Conservation (phyloP, 1,284 basidiomycete species). For the Golubevia pallescens region DNA sequence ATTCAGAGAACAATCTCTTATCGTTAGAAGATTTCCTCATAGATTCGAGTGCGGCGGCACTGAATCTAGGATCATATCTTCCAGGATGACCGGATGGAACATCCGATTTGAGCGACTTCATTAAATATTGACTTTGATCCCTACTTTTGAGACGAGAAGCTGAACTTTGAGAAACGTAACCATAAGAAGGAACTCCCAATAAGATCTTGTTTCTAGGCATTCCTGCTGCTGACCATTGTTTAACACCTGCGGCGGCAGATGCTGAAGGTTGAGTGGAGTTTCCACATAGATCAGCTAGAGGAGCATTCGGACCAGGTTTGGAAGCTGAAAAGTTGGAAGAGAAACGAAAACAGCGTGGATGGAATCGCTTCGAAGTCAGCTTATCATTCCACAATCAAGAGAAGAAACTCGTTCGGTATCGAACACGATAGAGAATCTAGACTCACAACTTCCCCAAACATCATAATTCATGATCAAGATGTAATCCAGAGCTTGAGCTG, state of each 20-base stretch:
- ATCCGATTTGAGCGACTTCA: background rate
- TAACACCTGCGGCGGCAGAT: conserved; percentile 39
- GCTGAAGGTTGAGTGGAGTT: conserved; percentile 43
- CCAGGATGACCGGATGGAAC: background rate
- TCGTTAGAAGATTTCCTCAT: background rate
- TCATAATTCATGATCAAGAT: conserved; percentile 60
- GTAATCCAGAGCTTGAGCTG: conserved; percentile 34
- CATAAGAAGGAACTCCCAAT: conserved; percentile 43
- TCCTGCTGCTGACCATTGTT: conserved; percentile 39
- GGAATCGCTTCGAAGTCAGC: background rate
- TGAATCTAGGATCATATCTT: no score
- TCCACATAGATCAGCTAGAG: conserved; percentile 45
- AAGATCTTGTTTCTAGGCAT: conserved; percentile 51
- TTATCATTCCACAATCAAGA: background rate
- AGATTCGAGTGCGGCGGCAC: no score
- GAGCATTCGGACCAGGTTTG: conserved; percentile 43
- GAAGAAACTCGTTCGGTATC: background rate
- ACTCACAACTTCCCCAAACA: conserved; percentile 30
- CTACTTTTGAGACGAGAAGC: conserved; percentile 11
- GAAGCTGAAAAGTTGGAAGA: background rate
- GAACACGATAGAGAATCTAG: no score
- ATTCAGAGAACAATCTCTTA: background rate
- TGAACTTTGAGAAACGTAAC: conserved; percentile 26
- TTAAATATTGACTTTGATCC: background rate
- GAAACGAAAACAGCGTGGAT: background rate